Evolutionary conservation across 176 grass and related monocot species (phyloP).

Genomic region (Carex parvula): DNA sequence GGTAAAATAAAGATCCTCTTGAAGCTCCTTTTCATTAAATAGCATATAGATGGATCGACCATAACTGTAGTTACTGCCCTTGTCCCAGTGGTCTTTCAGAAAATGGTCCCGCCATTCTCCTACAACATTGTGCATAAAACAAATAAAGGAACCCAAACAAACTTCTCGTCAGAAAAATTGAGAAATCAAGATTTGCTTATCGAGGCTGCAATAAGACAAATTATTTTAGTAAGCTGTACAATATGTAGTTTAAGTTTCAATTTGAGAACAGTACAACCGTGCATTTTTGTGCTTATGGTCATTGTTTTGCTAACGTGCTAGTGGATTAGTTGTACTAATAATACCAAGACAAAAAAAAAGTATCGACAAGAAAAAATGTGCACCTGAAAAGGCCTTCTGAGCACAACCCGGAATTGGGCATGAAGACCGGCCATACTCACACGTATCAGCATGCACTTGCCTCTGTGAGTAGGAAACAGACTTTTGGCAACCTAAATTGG

Average conservation of each 20-base stretch:
- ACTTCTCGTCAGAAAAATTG: background rate
- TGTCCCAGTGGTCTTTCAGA: constrained; percentile 28
- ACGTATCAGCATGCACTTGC: constrained; percentile 46
- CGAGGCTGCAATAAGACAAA: background rate
- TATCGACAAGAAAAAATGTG: background rate
- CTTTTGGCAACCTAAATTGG: constrained; percentile 49
- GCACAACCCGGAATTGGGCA: constrained; percentile 50
- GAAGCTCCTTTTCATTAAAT: too few species aligned
- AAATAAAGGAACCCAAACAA: background rate
- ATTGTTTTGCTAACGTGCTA: too few species aligned
- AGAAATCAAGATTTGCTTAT: background rate
- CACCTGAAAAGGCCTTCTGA: constrained; percentile 39
- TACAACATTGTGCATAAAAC: constrained; percentile 7
- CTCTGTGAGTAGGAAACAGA: constrained; percentile 41
- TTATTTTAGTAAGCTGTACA: too few species aligned
- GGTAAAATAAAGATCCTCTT: constrained; percentile 38
- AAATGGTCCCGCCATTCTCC: constrained; percentile 59
- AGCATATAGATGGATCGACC: too few species aligned
- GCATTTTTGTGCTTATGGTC: too few species aligned
- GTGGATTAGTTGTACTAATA: background rate
- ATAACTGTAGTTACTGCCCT: constrained; percentile 33
- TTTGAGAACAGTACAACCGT: too few species aligned
- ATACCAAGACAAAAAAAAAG: background rate
- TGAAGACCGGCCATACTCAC: constrained; percentile 34
- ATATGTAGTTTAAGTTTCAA: too few species aligned